Conservation (phyloP, 2,329 filamentous ascomycete genomes). For the Endoconidiophora polonica region DNA sequence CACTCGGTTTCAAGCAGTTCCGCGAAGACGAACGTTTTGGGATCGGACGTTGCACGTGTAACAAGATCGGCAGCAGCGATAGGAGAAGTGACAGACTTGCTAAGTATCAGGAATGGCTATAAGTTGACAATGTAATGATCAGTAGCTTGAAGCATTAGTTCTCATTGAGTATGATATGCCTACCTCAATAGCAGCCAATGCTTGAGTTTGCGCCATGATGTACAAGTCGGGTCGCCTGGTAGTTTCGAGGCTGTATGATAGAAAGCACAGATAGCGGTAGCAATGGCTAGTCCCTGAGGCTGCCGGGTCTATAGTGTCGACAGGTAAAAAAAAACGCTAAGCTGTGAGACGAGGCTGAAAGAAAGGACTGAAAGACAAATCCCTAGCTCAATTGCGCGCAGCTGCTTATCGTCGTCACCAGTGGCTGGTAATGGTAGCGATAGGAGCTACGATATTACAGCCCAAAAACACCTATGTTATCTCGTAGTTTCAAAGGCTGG, state of each 20-base stretch:
- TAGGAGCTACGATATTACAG: too few relatives aligned
- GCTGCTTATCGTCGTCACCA: neutral
- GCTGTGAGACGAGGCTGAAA: too few relatives aligned
- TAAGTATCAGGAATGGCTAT: conserved; percentile 78
- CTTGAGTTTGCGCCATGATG: conserved; percentile 57
- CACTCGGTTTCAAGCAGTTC: conserved; percentile 74
- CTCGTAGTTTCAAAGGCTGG: too few relatives aligned
- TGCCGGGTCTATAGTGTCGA: too few relatives aligned
- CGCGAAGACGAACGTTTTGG: conserved; percentile 82
- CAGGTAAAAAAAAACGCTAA: too few relatives aligned
- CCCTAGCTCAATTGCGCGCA: neutral
- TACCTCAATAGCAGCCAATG: conserved; percentile 48
- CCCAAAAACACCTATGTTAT: too few relatives aligned
- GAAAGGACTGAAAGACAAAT: neutral
- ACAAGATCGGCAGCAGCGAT: conserved; percentile 76
- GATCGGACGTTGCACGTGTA: conserved; percentile 71
- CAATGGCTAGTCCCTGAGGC: too few relatives aligned
- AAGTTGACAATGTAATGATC: conserved; percentile 18
- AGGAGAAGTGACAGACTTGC: conserved; percentile 69
- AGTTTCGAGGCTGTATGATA: neutral
- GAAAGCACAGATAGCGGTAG: too few relatives aligned
- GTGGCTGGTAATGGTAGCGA: neutral
- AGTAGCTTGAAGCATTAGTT: neutral
- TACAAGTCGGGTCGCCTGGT: neutral
- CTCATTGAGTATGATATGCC: neutral